phyloP scores from a whole-genome alignment of 805 yeast genomes.

The Lipomyces chichibuensis region DNA sequence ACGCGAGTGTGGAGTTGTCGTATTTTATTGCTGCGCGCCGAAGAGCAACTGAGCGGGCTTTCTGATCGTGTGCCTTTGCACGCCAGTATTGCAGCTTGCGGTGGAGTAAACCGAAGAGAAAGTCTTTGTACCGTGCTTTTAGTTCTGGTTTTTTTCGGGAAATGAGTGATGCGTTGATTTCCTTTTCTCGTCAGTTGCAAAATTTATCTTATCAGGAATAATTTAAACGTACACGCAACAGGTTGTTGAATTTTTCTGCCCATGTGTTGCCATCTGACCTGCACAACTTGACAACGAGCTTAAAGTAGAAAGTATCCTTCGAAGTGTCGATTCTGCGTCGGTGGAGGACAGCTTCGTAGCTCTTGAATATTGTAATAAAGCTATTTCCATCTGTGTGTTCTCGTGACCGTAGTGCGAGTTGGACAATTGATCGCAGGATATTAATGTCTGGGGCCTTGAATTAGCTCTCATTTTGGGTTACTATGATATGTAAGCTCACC shows the following conservation, averaged over 20 bases:
- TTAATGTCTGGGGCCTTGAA: conserved; percentile 21
- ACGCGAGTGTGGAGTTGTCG: conserved; percentile 17
- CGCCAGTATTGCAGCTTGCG: conserved; percentile 19
- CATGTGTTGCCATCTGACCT: conserved; percentile 27
- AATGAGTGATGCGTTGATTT: conserved; percentile 16
- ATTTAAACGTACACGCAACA: conserved; percentile 15
- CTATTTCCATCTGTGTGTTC: conserved; percentile 15
- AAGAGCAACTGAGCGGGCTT: conserved; percentile 4
- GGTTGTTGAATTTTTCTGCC: conserved; percentile 30
- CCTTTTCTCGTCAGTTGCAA: conserved; percentile 5
- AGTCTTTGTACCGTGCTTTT: conserved; percentile 17
- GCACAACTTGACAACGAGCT: conserved; percentile 28
- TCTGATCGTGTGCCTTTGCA: conserved; percentile 3
- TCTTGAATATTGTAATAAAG: conserved; percentile 25
- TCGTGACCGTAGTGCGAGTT: conserved; percentile 22
- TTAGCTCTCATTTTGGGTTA: no score
- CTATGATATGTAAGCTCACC: conserved; percentile 2
- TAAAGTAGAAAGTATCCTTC: conserved; percentile 26
- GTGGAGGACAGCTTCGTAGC: conserved; percentile 31
- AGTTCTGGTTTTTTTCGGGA: conserved; percentile 20
- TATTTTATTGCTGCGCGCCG: conserved; percentile 24
- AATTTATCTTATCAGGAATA: background rate
- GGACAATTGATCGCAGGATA: conserved; percentile 32
- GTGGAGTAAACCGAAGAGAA: conserved; percentile 10
- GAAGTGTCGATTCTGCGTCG: conserved; percentile 25